phyloP scores from a whole-genome alignment of 352 stramenopile species.

The Thalassiosira tumida region DNA sequence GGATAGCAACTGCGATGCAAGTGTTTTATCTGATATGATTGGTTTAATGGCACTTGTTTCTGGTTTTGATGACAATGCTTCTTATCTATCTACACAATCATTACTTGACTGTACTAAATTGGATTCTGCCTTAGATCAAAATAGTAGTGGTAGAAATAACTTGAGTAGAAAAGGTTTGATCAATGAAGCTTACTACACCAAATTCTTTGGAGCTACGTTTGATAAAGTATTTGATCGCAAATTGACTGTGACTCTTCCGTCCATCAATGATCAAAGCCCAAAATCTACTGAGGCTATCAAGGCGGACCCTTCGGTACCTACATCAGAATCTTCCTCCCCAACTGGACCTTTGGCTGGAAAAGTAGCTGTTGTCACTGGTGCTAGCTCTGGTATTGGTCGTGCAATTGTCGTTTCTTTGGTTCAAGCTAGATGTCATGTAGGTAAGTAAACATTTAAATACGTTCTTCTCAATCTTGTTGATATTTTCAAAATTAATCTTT shows the following conservation, averaged over 20 bases:
- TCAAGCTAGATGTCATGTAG: conserved; percentile 64
- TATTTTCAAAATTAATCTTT: no score
- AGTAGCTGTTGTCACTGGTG: conserved; percentile 71
- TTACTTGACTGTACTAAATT: conserved; percentile 67
- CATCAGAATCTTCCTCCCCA: conserved; percentile 23
- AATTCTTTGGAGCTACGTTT: conserved; percentile 65
- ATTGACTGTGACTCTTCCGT: no score
- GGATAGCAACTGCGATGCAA: conserved; percentile 30
- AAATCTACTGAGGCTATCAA: conserved; percentile 13
- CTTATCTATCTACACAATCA: conserved; percentile 59
- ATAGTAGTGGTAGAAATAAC: background rate
- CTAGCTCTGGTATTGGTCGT: conserved; percentile 62
- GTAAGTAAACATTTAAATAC: no score
- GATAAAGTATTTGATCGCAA: no score
- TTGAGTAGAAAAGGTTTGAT: conserved; percentile 59
- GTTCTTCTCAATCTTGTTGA: no score
- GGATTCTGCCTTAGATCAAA: conserved; percentile 53
- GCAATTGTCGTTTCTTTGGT: conserved; percentile 68
- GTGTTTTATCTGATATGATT: no score
- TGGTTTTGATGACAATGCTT: conserved; percentile 56
- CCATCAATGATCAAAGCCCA: background rate
- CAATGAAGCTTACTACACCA: conserved; percentile 57
- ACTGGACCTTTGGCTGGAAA: conserved; percentile 55
- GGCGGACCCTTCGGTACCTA: conserved; percentile 36
- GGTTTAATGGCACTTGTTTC: conserved; percentile 66